Evolutionary conservation across 2,329 filamentous ascomycete species (phyloP), one percentile per base, ranked within the genome.

Genomic region (Aspergillus sp.): DNA sequence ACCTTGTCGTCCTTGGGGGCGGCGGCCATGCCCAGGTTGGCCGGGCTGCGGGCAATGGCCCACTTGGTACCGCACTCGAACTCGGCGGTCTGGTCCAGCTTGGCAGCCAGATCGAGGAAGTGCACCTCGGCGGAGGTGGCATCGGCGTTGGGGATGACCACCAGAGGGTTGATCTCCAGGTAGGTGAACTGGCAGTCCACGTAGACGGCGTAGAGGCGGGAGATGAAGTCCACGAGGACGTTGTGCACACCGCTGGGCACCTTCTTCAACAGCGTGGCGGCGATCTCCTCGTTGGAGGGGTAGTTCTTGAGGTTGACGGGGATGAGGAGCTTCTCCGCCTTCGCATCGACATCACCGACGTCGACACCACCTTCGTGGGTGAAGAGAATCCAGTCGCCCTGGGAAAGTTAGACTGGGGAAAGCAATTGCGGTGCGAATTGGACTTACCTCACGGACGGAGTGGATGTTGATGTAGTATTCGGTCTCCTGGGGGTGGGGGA

Each of bases 401-500:
- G 26, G 32, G 5, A 9, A 14, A 19, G 10, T 36, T 24, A 14
- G 2, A 13, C 2, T 43, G 40, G 40, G 14, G 5, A n/a, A 7
- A 56, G 60, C 1, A 11, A 36, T 55, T 47, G 64, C 71, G 8
- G 5, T 13, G 8, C 3, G 40, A 26, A n/a, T 2, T 50, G 52
- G 9, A 86, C 91, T 86, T 86, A 97, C 94, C 87, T 97, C 94
- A 82, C 94, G 89, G 70, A 96, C 92, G 59, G 94, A 97, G 85
- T 96, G 94, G 82, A 99, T 99, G 86, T 96, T 96, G 82, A 99
- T 96, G 80, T 99, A 99, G 82, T 97, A 97, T 79, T 99, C 94
- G 60, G 93, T 96, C 74, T 91, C 88, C 67, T 91, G 84, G 60
- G 92, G 88, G 78, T 99, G 94, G 68, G 93, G 94, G 58, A 97